phyloP scores from a whole-genome alignment of 1,284 basidiomycete species.

The Cutaneotrichosporon dermatis region DNA sequence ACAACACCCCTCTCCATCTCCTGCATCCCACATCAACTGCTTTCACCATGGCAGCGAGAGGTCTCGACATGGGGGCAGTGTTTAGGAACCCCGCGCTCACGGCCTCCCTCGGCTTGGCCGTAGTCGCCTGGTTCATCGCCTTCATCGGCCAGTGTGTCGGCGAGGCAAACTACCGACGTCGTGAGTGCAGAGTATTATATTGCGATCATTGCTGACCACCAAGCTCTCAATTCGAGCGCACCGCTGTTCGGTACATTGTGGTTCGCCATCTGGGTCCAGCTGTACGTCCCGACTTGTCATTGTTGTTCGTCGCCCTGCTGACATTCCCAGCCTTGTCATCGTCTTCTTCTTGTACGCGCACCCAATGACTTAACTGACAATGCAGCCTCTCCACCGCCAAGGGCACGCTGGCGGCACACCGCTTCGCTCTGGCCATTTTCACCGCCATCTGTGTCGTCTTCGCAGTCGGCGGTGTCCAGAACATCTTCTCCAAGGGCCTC shows the following conservation, averaged over 20 bases:
- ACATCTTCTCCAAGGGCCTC: conserved; percentile 10
- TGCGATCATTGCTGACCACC: conserved; percentile 21
- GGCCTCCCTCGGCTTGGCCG: conserved; percentile 72
- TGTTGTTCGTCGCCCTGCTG: neutral
- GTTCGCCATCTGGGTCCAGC: conserved; percentile 74
- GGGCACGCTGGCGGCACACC: conserved; percentile 38
- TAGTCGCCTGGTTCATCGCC: conserved; percentile 87
- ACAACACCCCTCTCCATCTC: neutral
- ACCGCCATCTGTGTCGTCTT: conserved; percentile 83
- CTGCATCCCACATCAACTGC: neutral
- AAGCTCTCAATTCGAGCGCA: conserved; percentile 21
- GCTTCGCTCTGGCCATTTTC: conserved; percentile 74
- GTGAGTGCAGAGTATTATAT: no score
- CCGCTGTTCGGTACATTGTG: conserved; percentile 60
- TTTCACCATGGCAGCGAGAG: conserved; percentile 25
- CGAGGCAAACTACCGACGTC: neutral
- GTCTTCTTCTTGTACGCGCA: conserved; percentile 41
- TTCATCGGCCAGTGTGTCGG: conserved; percentile 54
- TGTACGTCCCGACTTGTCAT: conserved; percentile 22
- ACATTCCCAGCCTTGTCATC: conserved; percentile 29
- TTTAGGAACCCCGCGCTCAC: conserved; percentile 85
- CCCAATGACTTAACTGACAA: neutral
- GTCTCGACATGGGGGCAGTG: conserved; percentile 52
- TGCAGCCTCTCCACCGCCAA: neutral
- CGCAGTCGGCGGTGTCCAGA: conserved; percentile 51